A percentile compares a stretch with the other conserved stretches of the same genome.
Conservation (phyloP, 257 asterid genomes). For the Solanum microdontum region DNA sequence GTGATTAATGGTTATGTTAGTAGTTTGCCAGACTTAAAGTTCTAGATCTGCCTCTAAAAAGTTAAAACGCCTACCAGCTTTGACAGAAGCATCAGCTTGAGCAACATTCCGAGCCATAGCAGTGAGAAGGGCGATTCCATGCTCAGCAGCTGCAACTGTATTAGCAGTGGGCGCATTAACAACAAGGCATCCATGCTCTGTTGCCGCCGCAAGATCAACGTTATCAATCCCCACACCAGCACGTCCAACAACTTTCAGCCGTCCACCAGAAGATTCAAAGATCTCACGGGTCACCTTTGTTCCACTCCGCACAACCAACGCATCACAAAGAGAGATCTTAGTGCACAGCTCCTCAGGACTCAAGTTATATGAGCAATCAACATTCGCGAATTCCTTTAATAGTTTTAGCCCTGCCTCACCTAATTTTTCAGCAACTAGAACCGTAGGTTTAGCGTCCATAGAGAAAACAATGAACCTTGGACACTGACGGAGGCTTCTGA, state of each 20-base stretch:
- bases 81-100: constrained; percentile 86
- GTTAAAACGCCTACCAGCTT: constrained; percentile 53
- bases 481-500: constrained; percentile 10
- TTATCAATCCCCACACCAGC: constrained; percentile 96
- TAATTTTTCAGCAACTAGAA: constrained; percentile 81
- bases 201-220: constrained; percentile 96
- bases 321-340: constrained; percentile 83
- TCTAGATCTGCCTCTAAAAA: not conserved
- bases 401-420: constrained; percentile 78
- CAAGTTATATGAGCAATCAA: constrained; percentile 78
- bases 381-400: constrained; percentile 63
- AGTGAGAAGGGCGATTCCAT: constrained; percentile 77
- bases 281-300: constrained; percentile 82
- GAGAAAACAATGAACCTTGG: constrained; percentile 50
- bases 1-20: not conserved
- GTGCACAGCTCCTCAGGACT: constrained; percentile 83
- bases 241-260: constrained; percentile 87
- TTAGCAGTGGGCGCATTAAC: constrained; percentile 96
- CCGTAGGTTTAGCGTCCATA: constrained; percentile 77
- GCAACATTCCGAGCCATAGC: constrained; percentile 84
- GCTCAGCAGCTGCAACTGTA: constrained; percentile 93
- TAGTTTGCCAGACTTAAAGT: not conserved
- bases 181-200: constrained; percentile 89
- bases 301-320: constrained; percentile 81
- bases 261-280: constrained; percentile 77